Evolutionary conservation across 441 rosid species (phyloP).

Genomic region (Flueggea neowawraea): DNA sequence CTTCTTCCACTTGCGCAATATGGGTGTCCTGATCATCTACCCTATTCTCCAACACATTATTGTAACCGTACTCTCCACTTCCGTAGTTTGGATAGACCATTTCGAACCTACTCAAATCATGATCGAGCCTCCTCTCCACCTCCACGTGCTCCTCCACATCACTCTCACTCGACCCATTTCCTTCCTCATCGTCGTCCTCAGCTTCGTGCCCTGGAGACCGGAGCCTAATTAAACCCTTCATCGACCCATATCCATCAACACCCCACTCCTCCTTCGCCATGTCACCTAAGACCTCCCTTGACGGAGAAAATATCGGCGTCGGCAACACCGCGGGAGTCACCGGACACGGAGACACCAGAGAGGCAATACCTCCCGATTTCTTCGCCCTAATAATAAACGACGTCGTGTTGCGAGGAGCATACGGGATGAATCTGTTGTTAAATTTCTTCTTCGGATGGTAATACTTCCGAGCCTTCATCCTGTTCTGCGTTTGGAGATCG

Average conservation of each 20-base stretch:
- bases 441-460: constrained; percentile 68
- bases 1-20: constrained; percentile 89
- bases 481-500: constrained; percentile 77
- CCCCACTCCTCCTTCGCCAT: constrained; percentile 99
- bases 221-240: constrained; percentile 91
- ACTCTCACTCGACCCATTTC: constrained; percentile 85
- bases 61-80: constrained; percentile 53
- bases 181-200: constrained; percentile 85
- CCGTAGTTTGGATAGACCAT: constrained; percentile 82
- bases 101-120: constrained; percentile 95
- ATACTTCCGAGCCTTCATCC: constrained; percentile 73
- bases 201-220: constrained; percentile 64
- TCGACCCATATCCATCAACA: constrained; percentile 95
- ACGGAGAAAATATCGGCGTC: constrained; percentile 78
- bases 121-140: constrained; percentile 92
- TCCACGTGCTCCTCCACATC: constrained; percentile 97
- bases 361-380: constrained; percentile 90
- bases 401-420: constrained; percentile 91
- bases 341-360: constrained; percentile 86
- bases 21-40: constrained; percentile 97
- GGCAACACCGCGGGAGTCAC: constrained; percentile 90
- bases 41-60: constrained; percentile 82
- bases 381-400: constrained; percentile 86
- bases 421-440: constrained; percentile 64
- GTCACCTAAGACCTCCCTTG: constrained; percentile 85